Base-by-base conservation (phyloP, 2,329 filamentous ascomycete genomes). In the Colletotrichum tabaci region DNA sequence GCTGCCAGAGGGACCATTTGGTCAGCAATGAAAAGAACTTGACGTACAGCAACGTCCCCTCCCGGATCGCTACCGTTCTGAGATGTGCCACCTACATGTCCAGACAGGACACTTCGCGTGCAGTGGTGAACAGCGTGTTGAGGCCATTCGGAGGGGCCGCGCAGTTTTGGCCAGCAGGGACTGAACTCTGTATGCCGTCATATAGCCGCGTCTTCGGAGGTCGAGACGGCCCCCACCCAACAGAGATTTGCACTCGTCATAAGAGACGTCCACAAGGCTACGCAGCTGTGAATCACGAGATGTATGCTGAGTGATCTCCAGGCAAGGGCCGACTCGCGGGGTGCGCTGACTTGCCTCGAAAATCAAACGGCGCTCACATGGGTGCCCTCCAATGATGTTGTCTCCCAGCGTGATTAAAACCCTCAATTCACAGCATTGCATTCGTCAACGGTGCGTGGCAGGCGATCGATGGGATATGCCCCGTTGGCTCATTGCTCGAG, bases 1-100 rank as follows among this genome's bases (percentile, higher is more conserved):
- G 72, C 69, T 73, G 66, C 67, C 73, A 81, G 78, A 82, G 77
- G 80, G 79, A 77, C 80, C 80, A 78, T 78, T 82, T 82, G 82
- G 83, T 80, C 81, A 82, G 82, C 82, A 84, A 83, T 83, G 79
- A 79, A 82, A 78, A 79, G 78, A 75, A 77, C 76, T 73, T 71
- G 67, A 73, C 73, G 67, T 71, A 74, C 64, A 74, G n/a, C 57
- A 61, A 66, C 73, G 58, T 72, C 65, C 53, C 65, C 60, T 69
- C 69, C 69, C 65, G 65, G 30, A 68, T 58, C 58, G 68, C 67
- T 61, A 26, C 18, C 46, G 56, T 50, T n/a, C 58, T 71, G 50
- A 67, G 55, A 61, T 61, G 55, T 55, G 57, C 57, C 35, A 44
- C 15, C 35, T 26, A 52, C 50, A 38, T 50, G 64, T 38, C 23